Base-by-base conservation (phyloP, 495 filamentous ascomycete species). In the Monascus purpureus region DNA sequence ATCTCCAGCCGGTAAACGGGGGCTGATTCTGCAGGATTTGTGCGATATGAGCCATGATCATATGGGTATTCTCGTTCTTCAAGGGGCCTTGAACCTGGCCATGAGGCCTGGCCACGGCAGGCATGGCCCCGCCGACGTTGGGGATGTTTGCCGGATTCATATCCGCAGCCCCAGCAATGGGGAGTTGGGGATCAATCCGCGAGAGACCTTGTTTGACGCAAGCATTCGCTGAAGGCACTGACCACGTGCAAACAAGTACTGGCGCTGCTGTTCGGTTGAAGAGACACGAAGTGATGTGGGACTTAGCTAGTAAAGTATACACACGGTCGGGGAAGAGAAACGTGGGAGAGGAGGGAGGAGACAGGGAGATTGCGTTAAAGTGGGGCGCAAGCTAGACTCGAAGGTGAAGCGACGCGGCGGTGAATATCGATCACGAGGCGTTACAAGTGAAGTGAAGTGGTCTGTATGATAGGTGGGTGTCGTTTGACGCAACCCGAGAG, bases 71-170 rank as follows among this genome's bases (percentile, higher is more conserved):
- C 23, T 62, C 52, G 15, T 44, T 48, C 31, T 54, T 59, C 17
- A 42, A 49, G 19, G 38, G 36, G 30, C 35, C 49, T 37, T 46
- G 48, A 44, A 61, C 57, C 29, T 47, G 47, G 33, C 43, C 50
- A 32, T 40, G 52, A 27, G 57, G 48, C 27, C 55, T 57, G 41
- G 52, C 52, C 31, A 45, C 47, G 25, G 42, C 52, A 30, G 50
- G 49, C 55, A 62, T 55, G 40, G 33, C 58, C 42, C 50, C 57
- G 45, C 53, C 55, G 33, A 51, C 48, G 39, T 69, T 65, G 38
- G 52, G 38, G 36, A 63, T 65, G 37, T 61, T 57, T 41, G 46
- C 58, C 34, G 57, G 50, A 63, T 68, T 68, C 65, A 69, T 65
- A 50, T 50, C 53, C 45, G 53, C 47, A 53, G 52, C 57, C 57